phyloP scores from a whole-genome alignment of 1,284 basidiomycete species.

The Microbotryomycetes sp. region DNA sequence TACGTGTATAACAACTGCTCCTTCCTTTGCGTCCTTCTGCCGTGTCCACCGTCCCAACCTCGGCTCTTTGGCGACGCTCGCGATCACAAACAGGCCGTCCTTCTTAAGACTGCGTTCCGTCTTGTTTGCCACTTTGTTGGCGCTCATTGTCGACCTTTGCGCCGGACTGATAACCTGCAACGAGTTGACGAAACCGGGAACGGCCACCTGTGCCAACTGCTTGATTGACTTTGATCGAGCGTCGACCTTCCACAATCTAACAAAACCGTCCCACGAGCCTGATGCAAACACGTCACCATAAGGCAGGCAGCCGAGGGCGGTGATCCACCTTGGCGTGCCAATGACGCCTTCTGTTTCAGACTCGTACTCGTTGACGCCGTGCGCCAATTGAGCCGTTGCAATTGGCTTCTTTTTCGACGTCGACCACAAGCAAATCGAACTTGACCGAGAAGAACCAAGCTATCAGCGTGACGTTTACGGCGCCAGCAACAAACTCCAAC shows the following conservation, averaged over 20 bases:
- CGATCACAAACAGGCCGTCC: slow-evolving; percentile 57
- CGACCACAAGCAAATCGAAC: slow-evolving; percentile 83
- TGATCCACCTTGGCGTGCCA: slow-evolving; percentile 81
- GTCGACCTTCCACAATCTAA: slow-evolving; percentile 85
- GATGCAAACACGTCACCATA: slow-evolving; percentile 90
- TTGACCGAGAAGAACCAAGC: slow-evolving; percentile 37
- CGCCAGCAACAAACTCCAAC: background rate
- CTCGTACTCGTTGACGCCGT: slow-evolving; percentile 66
- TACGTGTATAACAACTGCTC: slow-evolving; percentile 52
- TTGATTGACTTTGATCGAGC: slow-evolving; percentile 66
- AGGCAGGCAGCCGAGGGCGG: slow-evolving; percentile 66
- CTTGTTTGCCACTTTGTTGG: slow-evolving; percentile 21
- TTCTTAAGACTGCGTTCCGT: slow-evolving; percentile 13
- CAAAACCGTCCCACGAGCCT: slow-evolving; percentile 83
- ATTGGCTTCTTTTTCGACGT: slow-evolving; percentile 95
- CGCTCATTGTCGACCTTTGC: slow-evolving; percentile 43
- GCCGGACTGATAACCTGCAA: slow-evolving; percentile 68
- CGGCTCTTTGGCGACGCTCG: slow-evolving; percentile 78
- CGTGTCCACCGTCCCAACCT: slow-evolving; percentile 81
- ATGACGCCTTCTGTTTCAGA: slow-evolving; percentile 68
- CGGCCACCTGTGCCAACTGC: slow-evolving; percentile 56
- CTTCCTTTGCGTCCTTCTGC: slow-evolving; percentile 65
- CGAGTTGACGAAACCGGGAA: slow-evolving; percentile 78
- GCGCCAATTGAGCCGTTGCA: slow-evolving; percentile 73
- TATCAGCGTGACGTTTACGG: slow-evolving; percentile 3